Base-by-base conservation (phyloP, 192 early-diverging fungal genomes). In the Gamsiella multidivaricata region DNA sequence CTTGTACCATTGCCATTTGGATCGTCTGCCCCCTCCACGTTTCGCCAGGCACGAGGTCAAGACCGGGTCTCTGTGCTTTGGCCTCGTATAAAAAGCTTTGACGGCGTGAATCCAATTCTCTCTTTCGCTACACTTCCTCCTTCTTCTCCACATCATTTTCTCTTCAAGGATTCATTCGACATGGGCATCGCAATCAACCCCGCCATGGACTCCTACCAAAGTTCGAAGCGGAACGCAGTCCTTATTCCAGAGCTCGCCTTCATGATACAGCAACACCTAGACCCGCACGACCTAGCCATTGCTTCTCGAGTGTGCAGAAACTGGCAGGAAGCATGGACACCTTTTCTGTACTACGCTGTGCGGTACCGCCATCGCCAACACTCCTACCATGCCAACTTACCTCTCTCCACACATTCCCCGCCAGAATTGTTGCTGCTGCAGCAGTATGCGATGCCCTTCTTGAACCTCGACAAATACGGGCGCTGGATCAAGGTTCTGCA, bases 211-310 rank as follows among this genome's bases (percentile, higher is more conserved):
- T 17, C 34, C 9, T 8, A 45, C 33, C 28, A 31, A 54, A 60
- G 39, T 41, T 22, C 57, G 0, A 46, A 22, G 17, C 61, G 42
- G 23, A 78, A 56, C 34, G 65, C 74, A 6, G 37, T 69, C 39
- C 66, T 78, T 14, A 78, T 78, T 58, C 74, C 74, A 12, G 74
- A 78, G 49, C 46, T 78, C 11, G 54, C 66, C 20, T 78, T 69
- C 37, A 22, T 69, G 53, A 78, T 78, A 26, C 60, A 69, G 37
- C 65, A 62, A 17, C 47, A 68, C 17, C 53, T 78, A 26, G 31
- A 51, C 25, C 65, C 31, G 5, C 60, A 47, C 9, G 74, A 78
- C 37, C 49, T 78, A 18, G 65, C 74, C 14, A 23, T 52, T n/a
- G 74, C 74, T 5, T 57, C 65, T n/a, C 45, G 59, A 3, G 74